A percentile compares a stretch with the other conserved stretches of the same genome.
phyloP scores from a whole-genome alignment of 2,329 filamentous ascomycete genomes.

The Fusarium avenaceum region DNA sequence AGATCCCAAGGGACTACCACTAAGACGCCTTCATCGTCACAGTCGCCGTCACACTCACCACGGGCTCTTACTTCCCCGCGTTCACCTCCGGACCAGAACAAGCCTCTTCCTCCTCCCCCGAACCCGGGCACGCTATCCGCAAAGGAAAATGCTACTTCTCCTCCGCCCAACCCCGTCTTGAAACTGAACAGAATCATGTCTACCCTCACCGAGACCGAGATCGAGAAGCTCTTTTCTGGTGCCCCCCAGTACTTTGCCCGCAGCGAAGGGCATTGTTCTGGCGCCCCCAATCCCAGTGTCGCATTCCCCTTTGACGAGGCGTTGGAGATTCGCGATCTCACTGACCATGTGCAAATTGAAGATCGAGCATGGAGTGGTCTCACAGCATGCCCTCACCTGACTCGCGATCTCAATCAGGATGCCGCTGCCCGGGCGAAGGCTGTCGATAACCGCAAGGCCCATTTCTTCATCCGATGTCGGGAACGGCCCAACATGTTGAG shows the following conservation, averaged over 20 bases:
- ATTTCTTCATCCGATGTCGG: conserved; percentile 70
- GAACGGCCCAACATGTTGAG: conserved; percentile 80
- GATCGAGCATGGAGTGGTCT: conserved; percentile 73
- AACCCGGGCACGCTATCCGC: conserved; percentile 55
- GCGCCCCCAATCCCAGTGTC: conserved; percentile 72
- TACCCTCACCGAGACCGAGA: conserved; percentile 68
- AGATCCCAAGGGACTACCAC: conserved; percentile 31
- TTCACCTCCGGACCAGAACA: conserved; percentile 64
- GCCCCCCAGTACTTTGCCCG: conserved; percentile 78
- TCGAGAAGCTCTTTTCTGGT: conserved; percentile 81
- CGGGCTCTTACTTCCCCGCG: conserved; percentile 52
- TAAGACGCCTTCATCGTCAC: conserved; percentile 39
- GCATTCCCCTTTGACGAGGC: conserved; percentile 77
- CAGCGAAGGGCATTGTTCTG: conserved; percentile 70
- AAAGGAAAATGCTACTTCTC: conserved; percentile 42
- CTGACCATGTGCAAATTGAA: conserved; percentile 74
- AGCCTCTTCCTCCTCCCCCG: conserved; percentile 68
- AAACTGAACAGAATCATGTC: conserved; percentile 71
- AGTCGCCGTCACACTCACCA: conserved; percentile 46
- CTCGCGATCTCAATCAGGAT: conserved; percentile 62
- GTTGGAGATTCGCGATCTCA: conserved; percentile 72
- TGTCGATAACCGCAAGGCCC: conserved; percentile 63
- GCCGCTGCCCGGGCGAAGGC: conserved; percentile 59
- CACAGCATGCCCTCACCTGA: conserved; percentile 74
- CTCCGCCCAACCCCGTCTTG: conserved; percentile 59